phyloP scores from a whole-genome alignment of 1,139 yeast genomes.

The Suhomyces yuchorum region DNA sequence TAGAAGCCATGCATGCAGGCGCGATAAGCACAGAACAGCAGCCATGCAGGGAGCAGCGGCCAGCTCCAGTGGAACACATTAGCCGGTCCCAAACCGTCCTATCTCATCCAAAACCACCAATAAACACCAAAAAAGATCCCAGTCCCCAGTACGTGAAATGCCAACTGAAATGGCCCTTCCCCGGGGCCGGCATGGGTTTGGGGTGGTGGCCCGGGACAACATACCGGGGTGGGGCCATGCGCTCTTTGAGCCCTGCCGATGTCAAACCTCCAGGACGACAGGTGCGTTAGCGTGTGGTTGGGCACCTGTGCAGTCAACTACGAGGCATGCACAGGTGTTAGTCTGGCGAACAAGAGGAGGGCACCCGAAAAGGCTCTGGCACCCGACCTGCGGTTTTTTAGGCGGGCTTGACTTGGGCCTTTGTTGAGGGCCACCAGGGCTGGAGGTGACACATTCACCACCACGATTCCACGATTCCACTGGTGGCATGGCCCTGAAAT shows the following conservation, averaged over 20 bases:
- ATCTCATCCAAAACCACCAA: not conserved
- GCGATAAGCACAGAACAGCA: conserved; percentile 2
- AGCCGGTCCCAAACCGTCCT: not conserved
- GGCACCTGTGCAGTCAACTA: not conserved
- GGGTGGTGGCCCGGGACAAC: not conserved
- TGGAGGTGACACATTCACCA: not conserved
- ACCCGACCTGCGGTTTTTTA: not conserved
- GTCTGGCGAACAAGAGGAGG: not conserved
- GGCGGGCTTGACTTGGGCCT: not conserved
- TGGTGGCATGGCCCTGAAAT: not conserved
- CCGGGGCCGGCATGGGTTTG: not conserved
- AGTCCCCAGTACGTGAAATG: no score
- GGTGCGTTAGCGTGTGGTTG: not conserved
- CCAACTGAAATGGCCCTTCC: not conserved
- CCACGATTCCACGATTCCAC: not conserved
- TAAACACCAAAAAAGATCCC: no score
- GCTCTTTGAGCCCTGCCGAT: not conserved
- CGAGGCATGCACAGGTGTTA: not conserved
- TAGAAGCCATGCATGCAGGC: conserved; percentile 3
- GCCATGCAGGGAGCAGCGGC: not conserved
- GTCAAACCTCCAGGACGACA: not conserved
- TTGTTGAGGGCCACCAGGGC: not conserved
- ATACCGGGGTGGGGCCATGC: not conserved
- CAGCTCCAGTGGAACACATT: not conserved
- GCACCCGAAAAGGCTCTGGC: no score